Base-by-base conservation (phyloP, 2,329 filamentous ascomycete genomes). In the Colletotrichum eremochloae region DNA sequence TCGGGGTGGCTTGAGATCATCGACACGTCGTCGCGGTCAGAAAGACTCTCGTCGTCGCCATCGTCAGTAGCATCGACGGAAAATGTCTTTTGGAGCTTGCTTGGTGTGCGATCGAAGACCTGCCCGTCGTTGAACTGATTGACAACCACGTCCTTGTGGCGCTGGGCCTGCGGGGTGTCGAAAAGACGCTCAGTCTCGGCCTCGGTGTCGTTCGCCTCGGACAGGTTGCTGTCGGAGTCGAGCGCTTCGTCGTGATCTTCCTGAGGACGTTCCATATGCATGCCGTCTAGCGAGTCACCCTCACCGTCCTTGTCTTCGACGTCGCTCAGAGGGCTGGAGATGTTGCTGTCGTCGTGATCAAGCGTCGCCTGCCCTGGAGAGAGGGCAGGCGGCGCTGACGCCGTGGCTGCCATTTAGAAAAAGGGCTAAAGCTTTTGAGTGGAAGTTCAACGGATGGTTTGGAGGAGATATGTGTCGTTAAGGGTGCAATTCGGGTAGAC, bases 151-250 rank as follows among this genome's bases (percentile, higher is more conserved):
- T 92, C 88, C 77, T 88, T 86, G 76, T 89, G 87, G 75, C 90
- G 87, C 78, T 87, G 83, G 78, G 87, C 93, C 74, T 90, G 90
- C 24, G 95, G 95, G n/a, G 94, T 97, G 78, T 93, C 91, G 79
- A 96, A 96, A 72, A 99, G 88, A 71, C 96, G 92, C 83, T 98
- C 95, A 1, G 96, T 98, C 83, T 98, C 96, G 44, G 96, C 96
- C 82, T 98, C 96, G 4, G 95, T 92, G 80, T 90, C 89, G 78
- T 90, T 89, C 76, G 84, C 86, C 69, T 91, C 88, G 20, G 90
- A 90, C 71, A 89, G 85, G 74, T 88, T 84, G 76, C 85, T 89
- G 75, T 87, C 85, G 11, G 86, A 86, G 76, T 85, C 83, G 40
- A 80, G 82, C 56, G 82, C 82, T 52, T 69, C 71, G 36, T 74